Percentiles rank a stretch among this genome's conserved stretches.
Evolutionary conservation across 805 yeast species (phyloP).

Genomic region (Candida pseudoglaebosa): DNA sequence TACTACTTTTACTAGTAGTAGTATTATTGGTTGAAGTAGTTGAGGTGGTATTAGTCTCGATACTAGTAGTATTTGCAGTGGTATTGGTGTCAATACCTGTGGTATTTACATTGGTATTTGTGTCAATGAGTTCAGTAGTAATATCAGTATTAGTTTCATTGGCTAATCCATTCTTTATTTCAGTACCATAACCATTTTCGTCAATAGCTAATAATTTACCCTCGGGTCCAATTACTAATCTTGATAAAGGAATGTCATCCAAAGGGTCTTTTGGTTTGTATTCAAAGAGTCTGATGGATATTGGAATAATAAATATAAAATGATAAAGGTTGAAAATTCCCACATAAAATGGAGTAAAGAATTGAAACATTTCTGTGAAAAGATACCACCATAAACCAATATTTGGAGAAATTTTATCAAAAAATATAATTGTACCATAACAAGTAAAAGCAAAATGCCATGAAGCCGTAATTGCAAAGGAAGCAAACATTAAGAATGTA

Average conservation of each 20-base stretch:
- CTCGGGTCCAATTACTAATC: not conserved
- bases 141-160: too few species aligned
- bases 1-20: not conserved
- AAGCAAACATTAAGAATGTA: slow-evolving; percentile 20
- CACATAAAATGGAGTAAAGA: slow-evolving; percentile 77
- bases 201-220: slow-evolving; percentile 1
- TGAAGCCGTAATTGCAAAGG: slow-evolving; percentile 25
- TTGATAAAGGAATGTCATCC: slow-evolving; percentile 1
- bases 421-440: slow-evolving; percentile 56
- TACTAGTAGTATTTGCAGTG: not conserved
- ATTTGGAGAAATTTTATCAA: slow-evolving; percentile 79
- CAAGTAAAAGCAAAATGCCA: slow-evolving; percentile 24
- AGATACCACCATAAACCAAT: slow-evolving; percentile 98
- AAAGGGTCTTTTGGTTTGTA: slow-evolving; percentile 8
- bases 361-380: slow-evolving; percentile 91
- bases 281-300: slow-evolving; percentile 62
- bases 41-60: not conserved
- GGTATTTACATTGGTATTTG: not conserved
- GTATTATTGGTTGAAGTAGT: not conserved
- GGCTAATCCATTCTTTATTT: too few species aligned
- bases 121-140: too few species aligned
- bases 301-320: slow-evolving; percentile 63
- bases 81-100: not conserved
- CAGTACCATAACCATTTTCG: not conserved
- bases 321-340: slow-evolving; percentile 79